These are phyloP conservation scores for Gloeopeniophorella convolvens DNA, from an alignment of 768 basidiomycete species.

Conservation along the genomic window DNA sequence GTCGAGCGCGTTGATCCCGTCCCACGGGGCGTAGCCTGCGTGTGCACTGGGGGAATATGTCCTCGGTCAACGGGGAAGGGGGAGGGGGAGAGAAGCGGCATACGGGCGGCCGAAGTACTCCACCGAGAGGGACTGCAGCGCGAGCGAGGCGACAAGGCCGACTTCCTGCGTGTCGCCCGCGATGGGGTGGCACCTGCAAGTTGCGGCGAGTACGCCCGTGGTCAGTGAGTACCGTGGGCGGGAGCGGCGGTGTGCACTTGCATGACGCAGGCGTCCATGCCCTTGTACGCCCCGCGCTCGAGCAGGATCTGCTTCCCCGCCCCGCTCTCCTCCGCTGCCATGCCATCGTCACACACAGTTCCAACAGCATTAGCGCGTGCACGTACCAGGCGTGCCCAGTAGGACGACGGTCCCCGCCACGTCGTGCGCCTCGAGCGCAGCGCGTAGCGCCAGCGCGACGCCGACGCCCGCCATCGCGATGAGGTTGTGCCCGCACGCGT, in stretches of 20 bases:
- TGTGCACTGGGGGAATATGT: conserved; percentile 47
- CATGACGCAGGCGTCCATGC: conserved; percentile 82
- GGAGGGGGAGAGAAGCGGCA: conserved; percentile 21
- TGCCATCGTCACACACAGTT: background rate
- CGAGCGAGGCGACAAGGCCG: conserved; percentile 47
- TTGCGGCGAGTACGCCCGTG: background rate
- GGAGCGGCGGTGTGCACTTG: conserved; percentile 24
- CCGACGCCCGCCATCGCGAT: conserved; percentile 76
- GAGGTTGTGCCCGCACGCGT: conserved; percentile 78
- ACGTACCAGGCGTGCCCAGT: conserved; percentile 60
- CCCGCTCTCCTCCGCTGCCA: conserved; percentile 66
- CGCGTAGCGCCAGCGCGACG: conserved; percentile 64
- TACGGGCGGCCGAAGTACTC: conserved; percentile 75
- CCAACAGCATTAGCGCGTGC: background rate
- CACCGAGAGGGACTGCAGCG: conserved; percentile 57
- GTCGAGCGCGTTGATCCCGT: conserved; percentile 81
- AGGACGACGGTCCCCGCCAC: conserved; percentile 64
- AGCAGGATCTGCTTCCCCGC: conserved; percentile 73
- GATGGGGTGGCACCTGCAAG: conserved; percentile 64
- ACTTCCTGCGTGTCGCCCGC: conserved; percentile 47
- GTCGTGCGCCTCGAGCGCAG: conserved; percentile 55
- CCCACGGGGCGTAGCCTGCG: conserved; percentile 79
- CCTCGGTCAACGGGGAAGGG: background rate
- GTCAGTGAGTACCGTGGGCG: background rate
- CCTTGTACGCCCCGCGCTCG: conserved; percentile 68